These are phyloP conservation scores for Triticum dicoccoides DNA, from an alignment of 176 grass and related monocot genomes.

Conservation along the genomic window DNA sequence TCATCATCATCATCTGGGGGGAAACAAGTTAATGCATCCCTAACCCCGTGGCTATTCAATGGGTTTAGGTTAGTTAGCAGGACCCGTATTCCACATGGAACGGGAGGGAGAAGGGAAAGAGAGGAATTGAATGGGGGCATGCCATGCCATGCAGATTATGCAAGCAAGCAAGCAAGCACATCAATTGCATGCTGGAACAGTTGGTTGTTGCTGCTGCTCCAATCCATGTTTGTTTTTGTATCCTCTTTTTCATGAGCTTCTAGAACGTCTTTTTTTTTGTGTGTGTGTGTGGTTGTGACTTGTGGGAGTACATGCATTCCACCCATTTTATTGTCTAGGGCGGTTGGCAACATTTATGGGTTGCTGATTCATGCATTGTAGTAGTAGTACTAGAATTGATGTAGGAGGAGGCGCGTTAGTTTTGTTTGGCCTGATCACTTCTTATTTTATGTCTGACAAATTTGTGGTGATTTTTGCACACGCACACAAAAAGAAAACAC, in stretches of 20 bases:
- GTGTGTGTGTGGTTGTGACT: neutral
- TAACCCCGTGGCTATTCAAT: neutral
- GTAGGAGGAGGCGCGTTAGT: neutral
- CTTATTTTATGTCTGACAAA: neutral
- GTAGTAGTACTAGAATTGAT: neutral
- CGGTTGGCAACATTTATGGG: slow-evolving; percentile 6
- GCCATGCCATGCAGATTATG: neutral
- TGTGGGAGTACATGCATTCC: neutral
- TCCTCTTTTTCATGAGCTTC: neutral
- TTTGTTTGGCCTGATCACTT: neutral
- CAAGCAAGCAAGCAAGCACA: slow-evolving; percentile 27
- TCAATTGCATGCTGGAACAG: slow-evolving; percentile 43
- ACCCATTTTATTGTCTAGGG: neutral
- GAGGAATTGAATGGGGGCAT: slow-evolving; percentile 17
- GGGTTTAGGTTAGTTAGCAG: slow-evolving; percentile 58
- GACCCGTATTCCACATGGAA: neutral
- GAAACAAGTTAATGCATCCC: slow-evolving; percentile 28
- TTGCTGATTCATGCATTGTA: slow-evolving; percentile 5
- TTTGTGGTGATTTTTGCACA: neutral
- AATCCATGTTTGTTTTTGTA: neutral
- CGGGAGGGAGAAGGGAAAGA: neutral
- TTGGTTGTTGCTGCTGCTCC: slow-evolving; percentile 18
- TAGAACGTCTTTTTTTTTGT: slow-evolving; percentile 14
- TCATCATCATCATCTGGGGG: neutral
- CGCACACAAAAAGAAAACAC: no score